Conservation (phyloP, 192 early-diverging fungal genomes). For the Chytriomyces sp. region DNA sequence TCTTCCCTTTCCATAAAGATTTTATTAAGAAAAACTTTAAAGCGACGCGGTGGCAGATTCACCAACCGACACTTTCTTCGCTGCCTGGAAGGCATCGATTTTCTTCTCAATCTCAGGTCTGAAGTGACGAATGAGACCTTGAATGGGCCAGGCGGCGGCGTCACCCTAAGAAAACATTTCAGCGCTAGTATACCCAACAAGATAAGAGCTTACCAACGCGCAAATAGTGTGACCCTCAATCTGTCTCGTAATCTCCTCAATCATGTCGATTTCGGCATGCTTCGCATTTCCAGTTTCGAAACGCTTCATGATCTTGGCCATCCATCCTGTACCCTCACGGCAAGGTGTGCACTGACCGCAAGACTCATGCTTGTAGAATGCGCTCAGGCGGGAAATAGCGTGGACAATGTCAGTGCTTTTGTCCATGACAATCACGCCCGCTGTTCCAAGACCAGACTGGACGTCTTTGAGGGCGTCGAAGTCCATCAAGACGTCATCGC, state of each 20-base stretch:
- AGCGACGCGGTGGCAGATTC: background rate
- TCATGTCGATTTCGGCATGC: slow-evolving; percentile 90
- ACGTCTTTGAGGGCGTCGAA: slow-evolving; percentile 96
- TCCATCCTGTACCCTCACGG: slow-evolving; percentile 94
- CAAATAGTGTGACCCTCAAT: slow-evolving; percentile 99
- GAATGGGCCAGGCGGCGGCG: slow-evolving; percentile 98
- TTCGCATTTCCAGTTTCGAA: slow-evolving; percentile 87
- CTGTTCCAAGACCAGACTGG: slow-evolving; percentile 92
- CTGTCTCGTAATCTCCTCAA: slow-evolving; percentile 91
- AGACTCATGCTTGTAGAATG: slow-evolving; percentile 97
- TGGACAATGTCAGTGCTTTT: slow-evolving; percentile 93
- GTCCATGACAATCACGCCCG: slow-evolving; percentile 98
- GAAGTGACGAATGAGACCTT: slow-evolving; percentile 94
- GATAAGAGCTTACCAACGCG: slow-evolving; percentile 67
- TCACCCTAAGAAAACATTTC: slow-evolving; percentile 65
- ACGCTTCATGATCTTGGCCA: slow-evolving; percentile 93
- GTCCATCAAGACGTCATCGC: slow-evolving; percentile 95
- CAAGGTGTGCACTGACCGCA: slow-evolving; percentile 99
- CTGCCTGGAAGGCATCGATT: slow-evolving; percentile 40
- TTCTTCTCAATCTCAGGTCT: slow-evolving; percentile 77
- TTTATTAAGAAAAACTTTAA: background rate
- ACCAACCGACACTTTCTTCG: background rate
- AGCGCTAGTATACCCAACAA: slow-evolving; percentile 9
- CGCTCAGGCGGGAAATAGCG: slow-evolving; percentile 88
- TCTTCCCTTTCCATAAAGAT: background rate